These are phyloP conservation scores for Coleophoma eucalyptorum DNA, from an alignment of 2,329 filamentous ascomycete genomes.

Conservation along the genomic window DNA sequence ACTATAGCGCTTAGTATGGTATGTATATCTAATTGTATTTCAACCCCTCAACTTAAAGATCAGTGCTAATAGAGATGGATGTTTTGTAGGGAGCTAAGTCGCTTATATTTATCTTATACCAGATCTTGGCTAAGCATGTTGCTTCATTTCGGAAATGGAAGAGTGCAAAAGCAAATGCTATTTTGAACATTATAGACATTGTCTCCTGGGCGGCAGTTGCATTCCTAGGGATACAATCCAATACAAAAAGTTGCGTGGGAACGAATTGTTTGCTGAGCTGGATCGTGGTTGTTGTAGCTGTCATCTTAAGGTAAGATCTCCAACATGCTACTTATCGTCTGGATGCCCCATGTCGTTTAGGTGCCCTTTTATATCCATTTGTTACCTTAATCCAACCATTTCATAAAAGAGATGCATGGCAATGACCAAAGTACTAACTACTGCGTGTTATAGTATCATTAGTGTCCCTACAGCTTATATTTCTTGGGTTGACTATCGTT, in stretches of 20 bases:
- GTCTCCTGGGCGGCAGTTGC: constrained; percentile 37
- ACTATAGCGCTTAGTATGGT: constrained; percentile 17
- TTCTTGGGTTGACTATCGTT: neutral
- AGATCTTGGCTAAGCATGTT: constrained; percentile 33
- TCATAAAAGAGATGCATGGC: too few relatives aligned
- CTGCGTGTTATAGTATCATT: neutral
- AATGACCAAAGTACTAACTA: neutral
- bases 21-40: neutral
- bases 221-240: constrained; percentile 22
- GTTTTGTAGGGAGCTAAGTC: constrained; percentile 30
- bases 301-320: neutral
- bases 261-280: constrained; percentile 14
- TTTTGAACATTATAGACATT: constrained; percentile 36
- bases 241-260: constrained; percentile 11
- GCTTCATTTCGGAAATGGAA: constrained; percentile 29
- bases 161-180: constrained; percentile 35
- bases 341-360: too few relatives aligned
- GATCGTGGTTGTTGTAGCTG: neutral
- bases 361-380: too few relatives aligned
- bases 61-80: neutral
- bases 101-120: constrained; percentile 35
- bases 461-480: neutral
- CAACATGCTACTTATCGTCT: too few relatives aligned
- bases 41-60: too few relatives aligned
- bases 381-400: too few relatives aligned